phyloP scores from a whole-genome alignment of 2,329 filamentous ascomycete species.

The Alternaria alternata region DNA sequence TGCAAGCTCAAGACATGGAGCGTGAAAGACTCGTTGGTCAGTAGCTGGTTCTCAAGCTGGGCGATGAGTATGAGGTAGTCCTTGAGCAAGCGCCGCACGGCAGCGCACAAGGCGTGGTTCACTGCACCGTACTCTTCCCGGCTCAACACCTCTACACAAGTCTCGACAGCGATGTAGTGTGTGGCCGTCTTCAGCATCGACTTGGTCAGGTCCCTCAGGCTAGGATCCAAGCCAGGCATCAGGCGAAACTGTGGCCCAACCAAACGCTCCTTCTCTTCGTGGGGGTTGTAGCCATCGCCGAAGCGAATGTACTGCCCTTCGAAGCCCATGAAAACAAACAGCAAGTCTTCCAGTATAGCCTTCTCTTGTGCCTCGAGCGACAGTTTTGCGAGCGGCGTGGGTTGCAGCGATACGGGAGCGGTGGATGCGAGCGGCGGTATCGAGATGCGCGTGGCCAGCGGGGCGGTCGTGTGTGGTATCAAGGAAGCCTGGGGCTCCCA shows the following conservation, averaged over 20 bases:
- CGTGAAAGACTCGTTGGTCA: constrained; percentile 89
- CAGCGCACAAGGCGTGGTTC: constrained; percentile 95
- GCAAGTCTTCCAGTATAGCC: constrained; percentile 84
- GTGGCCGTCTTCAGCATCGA: constrained; percentile 95
- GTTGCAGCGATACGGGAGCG: constrained; percentile 74
- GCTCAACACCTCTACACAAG: constrained; percentile 94
- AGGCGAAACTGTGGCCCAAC: constrained; percentile 83
- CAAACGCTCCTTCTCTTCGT: constrained; percentile 85
- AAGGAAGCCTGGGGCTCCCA: constrained; percentile 86
- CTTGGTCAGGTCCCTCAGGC: constrained; percentile 82
- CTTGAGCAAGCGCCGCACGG: constrained; percentile 87
- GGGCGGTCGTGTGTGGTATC: constrained; percentile 72
- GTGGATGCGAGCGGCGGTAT: constrained; percentile 69
- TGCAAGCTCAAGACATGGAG: constrained; percentile 93
- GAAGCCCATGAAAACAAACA: constrained; percentile 97
- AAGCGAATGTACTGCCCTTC: constrained; percentile 98
- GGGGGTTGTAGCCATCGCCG: constrained; percentile 80
- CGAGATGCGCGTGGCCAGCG: constrained; percentile 74
- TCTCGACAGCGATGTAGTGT: constrained; percentile 88
- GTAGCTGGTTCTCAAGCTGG: constrained; percentile 90
- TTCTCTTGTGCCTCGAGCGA: constrained; percentile 84
- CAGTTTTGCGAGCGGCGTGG: constrained; percentile 72
- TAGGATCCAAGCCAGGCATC: constrained; percentile 85
- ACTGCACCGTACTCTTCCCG: constrained; percentile 92
- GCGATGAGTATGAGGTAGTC: constrained; percentile 94